A percentile compares a stretch with the other conserved stretches of the same genome.
Evolutionary conservation across 176 grass and related monocot genomes (phyloP).

Genomic region (Rhynchospora breviuscula): DNA sequence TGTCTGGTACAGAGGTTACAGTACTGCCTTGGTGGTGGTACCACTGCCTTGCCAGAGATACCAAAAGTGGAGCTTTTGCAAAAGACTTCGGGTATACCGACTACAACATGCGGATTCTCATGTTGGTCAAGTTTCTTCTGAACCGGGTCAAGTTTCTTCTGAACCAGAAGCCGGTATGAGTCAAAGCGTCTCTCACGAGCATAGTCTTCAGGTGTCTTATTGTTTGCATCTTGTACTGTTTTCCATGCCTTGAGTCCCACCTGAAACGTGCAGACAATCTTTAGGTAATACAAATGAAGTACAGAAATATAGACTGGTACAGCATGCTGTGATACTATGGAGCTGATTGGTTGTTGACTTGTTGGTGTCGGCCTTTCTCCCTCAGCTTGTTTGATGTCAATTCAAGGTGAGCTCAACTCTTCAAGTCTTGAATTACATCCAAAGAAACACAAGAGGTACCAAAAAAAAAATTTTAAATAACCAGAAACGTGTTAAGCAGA

Average conservation of each 20-base stretch:
- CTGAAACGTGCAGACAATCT: slow-evolving; percentile 32
- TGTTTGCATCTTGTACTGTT: slow-evolving; percentile 37
- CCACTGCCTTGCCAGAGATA: slow-evolving; percentile 32
- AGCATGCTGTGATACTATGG: not conserved
- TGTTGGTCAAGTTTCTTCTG: slow-evolving; percentile 79
- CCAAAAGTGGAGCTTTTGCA: slow-evolving; percentile 43
- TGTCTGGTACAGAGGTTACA: slow-evolving; percentile 65
- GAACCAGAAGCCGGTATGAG: slow-evolving; percentile 62
- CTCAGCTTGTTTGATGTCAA: not conserved
- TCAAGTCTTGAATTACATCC: slow-evolving; percentile 9
- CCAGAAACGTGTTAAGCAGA: slow-evolving; percentile 8
- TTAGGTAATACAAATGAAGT: not conserved
- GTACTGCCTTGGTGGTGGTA: slow-evolving; percentile 23
- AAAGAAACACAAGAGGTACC: not conserved
- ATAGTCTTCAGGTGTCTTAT: slow-evolving; percentile 80
- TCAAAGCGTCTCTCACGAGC: slow-evolving; percentile 48
- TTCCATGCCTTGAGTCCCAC: slow-evolving; percentile 79
- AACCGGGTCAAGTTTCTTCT: slow-evolving; percentile 87
- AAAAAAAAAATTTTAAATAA: not conserved
- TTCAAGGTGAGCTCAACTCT: slow-evolving; percentile 9
- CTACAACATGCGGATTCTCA: slow-evolving; percentile 46
- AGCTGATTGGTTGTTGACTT: not conserved
- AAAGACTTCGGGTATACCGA: slow-evolving; percentile 46
- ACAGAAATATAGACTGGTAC: not conserved
- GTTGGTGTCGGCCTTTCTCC: not conserved